Evolutionary conservation across 75 land plant species (phyloP).

Genomic region (Cunninghamia lanceolata): DNA sequence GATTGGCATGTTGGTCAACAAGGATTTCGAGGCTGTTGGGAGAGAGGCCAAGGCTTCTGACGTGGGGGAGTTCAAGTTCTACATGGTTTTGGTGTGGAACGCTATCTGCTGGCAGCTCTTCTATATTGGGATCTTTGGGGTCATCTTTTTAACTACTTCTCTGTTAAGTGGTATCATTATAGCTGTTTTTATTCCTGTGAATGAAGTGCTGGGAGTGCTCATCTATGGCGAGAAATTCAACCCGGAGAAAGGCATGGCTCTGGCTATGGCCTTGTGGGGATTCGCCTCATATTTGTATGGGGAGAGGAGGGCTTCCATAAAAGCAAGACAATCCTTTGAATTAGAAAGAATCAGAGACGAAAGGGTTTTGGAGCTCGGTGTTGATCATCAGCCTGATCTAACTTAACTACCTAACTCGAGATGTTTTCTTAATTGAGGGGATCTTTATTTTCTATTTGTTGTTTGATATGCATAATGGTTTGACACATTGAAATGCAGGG

Average conservation of each 20-base stretch:
- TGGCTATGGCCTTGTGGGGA: constrained; percentile 25
- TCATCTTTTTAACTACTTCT: constrained; percentile 19
- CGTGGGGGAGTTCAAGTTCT: constrained; percentile 19
- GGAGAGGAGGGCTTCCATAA: background rate
- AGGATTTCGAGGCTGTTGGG: constrained; percentile 17
- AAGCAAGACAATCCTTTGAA: background rate
- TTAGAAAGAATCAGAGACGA: background rate
- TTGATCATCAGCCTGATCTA: background rate
- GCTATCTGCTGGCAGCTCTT: constrained; percentile 20
- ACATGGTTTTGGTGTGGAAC: constrained; percentile 1
- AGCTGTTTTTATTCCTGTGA: constrained; percentile 17
- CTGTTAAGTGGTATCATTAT: constrained; percentile 15
- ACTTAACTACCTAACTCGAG: no score
- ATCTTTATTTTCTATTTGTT: no score
- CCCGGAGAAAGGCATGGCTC: constrained; percentile 19
- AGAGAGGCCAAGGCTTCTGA: constrained; percentile 17
- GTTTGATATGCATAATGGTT: no score
- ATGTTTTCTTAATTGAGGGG: no score
- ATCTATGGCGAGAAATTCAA: constrained; percentile 25
- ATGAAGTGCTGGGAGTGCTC: constrained; percentile 17
- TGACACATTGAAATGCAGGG: no score
- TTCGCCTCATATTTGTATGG: constrained; percentile 19
- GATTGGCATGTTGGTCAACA: constrained; percentile 20
- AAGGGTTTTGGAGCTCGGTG: background rate
- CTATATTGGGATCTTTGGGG: constrained; percentile 15